Base-by-base conservation (phyloP, 176 grass and related monocot genomes). In the Oryza brachyantha region DNA sequence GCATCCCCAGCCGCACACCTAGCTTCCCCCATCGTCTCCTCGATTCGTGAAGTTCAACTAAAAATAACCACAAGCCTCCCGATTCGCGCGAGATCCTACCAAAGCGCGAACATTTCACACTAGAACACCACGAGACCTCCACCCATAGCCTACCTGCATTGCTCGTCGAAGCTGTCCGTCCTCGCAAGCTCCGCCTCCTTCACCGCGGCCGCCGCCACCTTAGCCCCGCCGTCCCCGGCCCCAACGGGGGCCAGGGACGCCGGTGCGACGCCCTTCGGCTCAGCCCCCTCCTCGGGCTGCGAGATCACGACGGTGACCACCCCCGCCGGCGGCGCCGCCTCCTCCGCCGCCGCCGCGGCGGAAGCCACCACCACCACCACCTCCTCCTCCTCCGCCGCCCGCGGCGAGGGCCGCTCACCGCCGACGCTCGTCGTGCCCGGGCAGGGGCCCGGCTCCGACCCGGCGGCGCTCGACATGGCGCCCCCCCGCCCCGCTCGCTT, bases 121-220 rank as follows among this genome's bases (percentile, higher is more conserved):
- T 5, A 5, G 68, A n/a, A 50, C 7, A 35, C 38, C 54, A 13
- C 19, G 3, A 42, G 37, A 31, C 10, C 13, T 48, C 14, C 25
- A 79, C 14, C 38, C 35, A 78, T 42, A 29, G 25, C 4, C 42
- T 91, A 99, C 92, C 96, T 99, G 92, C 96, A 99, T 81, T 94
- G 82, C 68, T 95, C 96, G 63, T 83, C 71, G 81, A 89, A 84
- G 71, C 90, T 92, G 29, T 99, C 92, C 10, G 81, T 76, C 72
- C 88, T 88, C 1, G 78, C 70, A 52, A 93, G 85, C 32, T 70
- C 89, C 4, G 72, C 78, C 52, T 78, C 88, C 79, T 85, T 86
- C 1, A 80, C 72, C 2, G 86, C 74, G 13, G 73, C 81, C 21
- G 71, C 37, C 0, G 54, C 90, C 0, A 5, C 87, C 50, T 13